These are phyloP conservation scores for Haematococcus lacustris DNA, from an alignment of 139 green algal species.

Conservation along the genomic window DNA sequence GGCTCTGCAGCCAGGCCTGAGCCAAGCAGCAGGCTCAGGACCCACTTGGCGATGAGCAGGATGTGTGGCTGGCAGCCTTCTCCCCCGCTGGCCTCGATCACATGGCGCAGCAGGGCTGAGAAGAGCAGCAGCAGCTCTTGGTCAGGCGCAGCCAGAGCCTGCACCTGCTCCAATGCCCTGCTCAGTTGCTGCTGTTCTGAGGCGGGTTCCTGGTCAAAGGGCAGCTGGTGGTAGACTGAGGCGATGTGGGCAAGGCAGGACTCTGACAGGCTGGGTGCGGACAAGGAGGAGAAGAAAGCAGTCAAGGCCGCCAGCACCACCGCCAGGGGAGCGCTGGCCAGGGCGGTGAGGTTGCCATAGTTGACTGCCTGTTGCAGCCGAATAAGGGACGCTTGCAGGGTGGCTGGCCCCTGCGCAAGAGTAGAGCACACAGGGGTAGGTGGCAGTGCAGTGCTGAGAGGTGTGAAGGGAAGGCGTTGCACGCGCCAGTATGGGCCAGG, in stretches of 20 bases:
- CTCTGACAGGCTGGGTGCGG: no score
- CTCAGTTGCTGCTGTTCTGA: no score
- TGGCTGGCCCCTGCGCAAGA: no score
- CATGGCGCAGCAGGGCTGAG: conserved; percentile 26
- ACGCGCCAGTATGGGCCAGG: no score
- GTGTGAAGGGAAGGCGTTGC: no score
- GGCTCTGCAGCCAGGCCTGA: not conserved
- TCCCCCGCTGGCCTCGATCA: not conserved
- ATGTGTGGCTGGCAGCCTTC: conserved; percentile 17
- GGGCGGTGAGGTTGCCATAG: not conserved
- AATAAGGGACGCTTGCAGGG: no score
- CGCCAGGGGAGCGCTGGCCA: not conserved
- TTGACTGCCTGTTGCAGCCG: not conserved
- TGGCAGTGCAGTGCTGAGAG: no score
- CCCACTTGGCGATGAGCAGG: conserved; percentile 20
- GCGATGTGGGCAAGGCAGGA: no score
- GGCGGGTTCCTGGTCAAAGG: no score
- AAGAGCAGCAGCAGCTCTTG: conserved; percentile 43
- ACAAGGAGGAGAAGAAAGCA: not conserved
- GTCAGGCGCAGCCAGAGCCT: conserved; percentile 26
- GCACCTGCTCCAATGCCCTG: no score
- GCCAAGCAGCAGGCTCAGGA: conserved; percentile 23
- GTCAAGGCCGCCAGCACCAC: not conserved
- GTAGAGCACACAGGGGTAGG: no score
- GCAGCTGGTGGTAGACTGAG: no score